Evolutionary conservation across 768 basidiomycete species (phyloP), one percentile per base, ranked within the genome.

Genomic region (Termitomyces sp.): DNA sequence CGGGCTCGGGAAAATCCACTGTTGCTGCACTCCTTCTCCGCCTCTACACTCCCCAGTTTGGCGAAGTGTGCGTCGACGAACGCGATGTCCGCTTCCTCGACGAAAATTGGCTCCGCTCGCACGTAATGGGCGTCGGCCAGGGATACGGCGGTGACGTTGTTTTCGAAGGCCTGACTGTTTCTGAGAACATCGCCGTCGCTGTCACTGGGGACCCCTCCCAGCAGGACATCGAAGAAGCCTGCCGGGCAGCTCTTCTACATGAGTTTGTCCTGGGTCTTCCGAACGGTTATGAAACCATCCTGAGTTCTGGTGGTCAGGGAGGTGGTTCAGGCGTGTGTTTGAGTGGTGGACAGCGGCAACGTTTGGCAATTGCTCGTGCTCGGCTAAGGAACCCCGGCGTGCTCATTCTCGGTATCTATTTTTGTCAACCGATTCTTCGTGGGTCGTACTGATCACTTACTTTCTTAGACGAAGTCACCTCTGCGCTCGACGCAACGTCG

Each of bases 1-100:
- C 93, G 6, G 95, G 96, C 9, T 92, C 85, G 2, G 94, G 96
- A 38, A 98, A 98, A 75, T 93, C 91, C 24, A 98, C 94, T 3
- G 80, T 96, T 61, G 89, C 90, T 0, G 80, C 89, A 1, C 79
- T 98, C 3, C 75, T 98, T 1, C 86, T 94, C 22, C 78, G 88
- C 5, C 77, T 95, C 70, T 98, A 98, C 73, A 70, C 77, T 5
- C 81, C 88, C 1, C 75, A 77, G 20, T 60, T 66, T n/a, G 93
- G 92, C 1, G 76, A 77, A 2, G 80, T 98, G 53, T 77, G 82
- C 14, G 75, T 96, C 20, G 96, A 98, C 70, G 88, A 95, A 61
- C 86, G 92, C 63, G 84, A 87, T 36, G 71, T 92, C n/a, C 72
- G 77, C 14, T 88, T 83, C 68, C 80, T 96, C 57, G 92, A 95